Evolutionary conservation across 2,329 filamentous ascomycete species (phyloP), one percentile per base, ranked within the genome.

Genomic region (Diaporthe capsici): DNA sequence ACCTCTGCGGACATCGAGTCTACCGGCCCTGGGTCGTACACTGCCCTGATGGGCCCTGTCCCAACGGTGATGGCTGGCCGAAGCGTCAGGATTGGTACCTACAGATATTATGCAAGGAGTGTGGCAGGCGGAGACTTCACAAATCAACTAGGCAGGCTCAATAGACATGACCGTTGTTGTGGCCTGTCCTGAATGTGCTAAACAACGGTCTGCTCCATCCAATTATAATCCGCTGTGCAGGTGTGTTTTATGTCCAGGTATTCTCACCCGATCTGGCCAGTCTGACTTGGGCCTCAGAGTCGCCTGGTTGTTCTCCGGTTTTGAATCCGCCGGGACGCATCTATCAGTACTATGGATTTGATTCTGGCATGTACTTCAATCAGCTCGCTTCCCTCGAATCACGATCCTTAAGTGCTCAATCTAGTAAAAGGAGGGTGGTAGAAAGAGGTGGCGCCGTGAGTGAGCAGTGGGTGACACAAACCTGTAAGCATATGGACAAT

Each of bases 41-140:
- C 28, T 72, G 55, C 20, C 42, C 22, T 17, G 70, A 42, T 28
- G 55, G 70, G 13, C 70, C 70, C 3, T 72, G 70, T 39, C 70
- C 55, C 28, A 10, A 72, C 70, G n/a, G 55, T 5, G 42, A 37
- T 3, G 39, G 55, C 42, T 72, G 55, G 70, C 70, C 55, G 42
- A 28, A 37, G 2, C 70, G 70, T 42, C 70, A 72, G 15, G 55
- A 61, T 17, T 72, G 70, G 70, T 72, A 72, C 12, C 58, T 72
- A 13, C 55, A 39, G 34, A 42, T 22, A 5, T 42, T 61, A 8
- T 72, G 70, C 31, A 51, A 61, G 22, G 55, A 42, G 6, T 72
- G 55, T 4, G 42, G 70, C 31, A 58, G 70, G 55, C 31, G 55
- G 34, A 60, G 51, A 10, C 57, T 72, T 55, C 57, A 15, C 34